Base-by-base conservation (phyloP, 345 rosid species). In the Euphorbia peplus region DNA sequence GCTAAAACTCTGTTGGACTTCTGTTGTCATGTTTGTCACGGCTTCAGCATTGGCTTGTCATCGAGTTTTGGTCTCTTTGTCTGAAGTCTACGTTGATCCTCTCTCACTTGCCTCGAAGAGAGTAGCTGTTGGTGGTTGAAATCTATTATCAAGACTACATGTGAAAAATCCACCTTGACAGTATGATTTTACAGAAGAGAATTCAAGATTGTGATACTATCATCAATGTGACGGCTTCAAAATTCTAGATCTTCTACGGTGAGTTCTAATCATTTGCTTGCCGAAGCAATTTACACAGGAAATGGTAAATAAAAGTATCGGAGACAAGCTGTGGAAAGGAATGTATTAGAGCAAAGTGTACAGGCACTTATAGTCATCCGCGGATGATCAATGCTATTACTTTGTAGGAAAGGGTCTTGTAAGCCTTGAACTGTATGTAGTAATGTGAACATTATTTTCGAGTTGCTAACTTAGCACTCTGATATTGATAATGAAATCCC, bases 41-140 rank as follows among this genome's bases (percentile, higher is more conserved):
- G 90, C 97, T 59, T 76, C 85, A 29, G 91, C 88, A 60, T 59
- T 83, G 68, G 95, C 98, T 63, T 86, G 73, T 66, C 91, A 83
- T 73, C 86, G 78, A 77, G 69, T 81, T 54, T 57, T 89, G 66
- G 72, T 89, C 66, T 85, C 91, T 8, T 73, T 87, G 35, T 81
- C 87, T 25, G 87, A 86, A 67, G 68, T 87, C 69, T 81, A 75
- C 68, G 4, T 84, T 30, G 74, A 84, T 56, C 70, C 76, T 16
- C 6, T 84, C 14, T 62, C 84, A 52, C 74, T 83, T 51, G 53
- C 81, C 79, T 76, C 89, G 60, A 81, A 76, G 71, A 78, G 81
- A 63, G 79, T 79, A 14, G 88, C 93, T 46, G 28, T 84, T 3
- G 72, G 78, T 47, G 69, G 61, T 3, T 81, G 70, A 66, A 51